Evolutionary conservation across 1,284 basidiomycete species (phyloP).

Genomic region (Cryptococcus floricola): DNA sequence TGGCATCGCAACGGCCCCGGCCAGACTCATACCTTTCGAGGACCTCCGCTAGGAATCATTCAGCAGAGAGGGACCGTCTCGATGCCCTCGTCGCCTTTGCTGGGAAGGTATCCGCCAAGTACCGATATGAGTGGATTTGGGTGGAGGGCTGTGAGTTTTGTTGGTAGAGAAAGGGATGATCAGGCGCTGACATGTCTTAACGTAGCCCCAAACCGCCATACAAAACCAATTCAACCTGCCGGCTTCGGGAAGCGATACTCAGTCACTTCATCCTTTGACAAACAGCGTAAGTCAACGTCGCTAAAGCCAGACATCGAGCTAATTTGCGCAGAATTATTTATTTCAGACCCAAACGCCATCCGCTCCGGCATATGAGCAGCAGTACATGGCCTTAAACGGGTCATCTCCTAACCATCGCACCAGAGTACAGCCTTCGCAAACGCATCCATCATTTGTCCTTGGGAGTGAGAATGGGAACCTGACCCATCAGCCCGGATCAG

Average conservation of each 20-base stretch:
- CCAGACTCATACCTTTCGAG: background rate
- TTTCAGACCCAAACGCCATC: no score
- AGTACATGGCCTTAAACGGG: no score
- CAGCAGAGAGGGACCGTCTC: slow-evolving; percentile 20
- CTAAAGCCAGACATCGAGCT: no score
- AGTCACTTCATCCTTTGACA: background rate
- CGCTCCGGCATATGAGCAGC: no score
- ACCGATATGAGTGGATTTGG: background rate
- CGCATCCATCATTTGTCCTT: no score
- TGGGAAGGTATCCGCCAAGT: background rate
- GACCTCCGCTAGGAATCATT: slow-evolving; percentile 1
- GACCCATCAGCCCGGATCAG: no score
- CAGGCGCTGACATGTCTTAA: background rate
- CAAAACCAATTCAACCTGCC: slow-evolving; percentile 6
- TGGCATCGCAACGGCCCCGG: no score
- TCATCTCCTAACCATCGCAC: no score
- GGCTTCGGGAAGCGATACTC: background rate
- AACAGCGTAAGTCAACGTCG: background rate
- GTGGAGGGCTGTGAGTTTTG: background rate
- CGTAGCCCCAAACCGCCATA: slow-evolving; percentile 13
- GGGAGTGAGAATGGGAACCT: no score
- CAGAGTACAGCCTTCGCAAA: no score
- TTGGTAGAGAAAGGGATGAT: background rate
- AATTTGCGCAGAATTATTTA: no score
- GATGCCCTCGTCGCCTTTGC: slow-evolving; percentile 20